Evolutionary conservation across 148 eudicot genomes (phyloP).

Genomic region (Rhododendron griersonianum): DNA sequence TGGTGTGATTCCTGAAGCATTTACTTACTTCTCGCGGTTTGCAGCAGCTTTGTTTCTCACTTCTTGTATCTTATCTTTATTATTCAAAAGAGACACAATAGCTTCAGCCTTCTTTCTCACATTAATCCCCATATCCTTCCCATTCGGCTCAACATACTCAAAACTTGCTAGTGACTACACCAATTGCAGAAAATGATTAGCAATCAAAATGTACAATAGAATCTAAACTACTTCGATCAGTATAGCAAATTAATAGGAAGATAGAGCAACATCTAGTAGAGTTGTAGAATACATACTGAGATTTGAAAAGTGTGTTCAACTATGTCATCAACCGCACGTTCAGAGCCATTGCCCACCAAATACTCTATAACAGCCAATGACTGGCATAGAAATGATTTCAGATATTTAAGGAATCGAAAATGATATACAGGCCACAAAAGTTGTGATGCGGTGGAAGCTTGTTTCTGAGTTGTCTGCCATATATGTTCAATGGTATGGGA

Average conservation of each 20-base stretch:
- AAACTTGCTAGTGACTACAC: conserved; percentile 74
- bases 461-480: not conserved
- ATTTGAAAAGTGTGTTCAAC: conserved; percentile 94
- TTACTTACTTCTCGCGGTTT: conserved; percentile 86
- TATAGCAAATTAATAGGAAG: not conserved
- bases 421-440: not conserved
- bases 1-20: conserved; percentile 9
- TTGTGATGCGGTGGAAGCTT: not conserved
- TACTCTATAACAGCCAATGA: conserved; percentile 93
- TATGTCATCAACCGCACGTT: conserved; percentile 97
- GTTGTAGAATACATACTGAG: conserved; percentile 46
- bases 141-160: conserved; percentile 85
- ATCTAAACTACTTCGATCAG: not conserved
- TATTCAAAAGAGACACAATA: conserved; percentile 73
- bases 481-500: not conserved
- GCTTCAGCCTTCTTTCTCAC: conserved; percentile 96
- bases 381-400: conserved; percentile 31
- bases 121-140: conserved; percentile 90
- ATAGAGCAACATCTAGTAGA: not conserved
- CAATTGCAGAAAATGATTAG: conserved; percentile 14
- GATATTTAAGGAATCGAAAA: not conserved
- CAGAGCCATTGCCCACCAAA: conserved; percentile 93
- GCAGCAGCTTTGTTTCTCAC: conserved; percentile 85
- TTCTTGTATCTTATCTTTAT: conserved; percentile 89
- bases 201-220: not conserved